Conservation (phyloP, 176 grass and related monocot species). For the Aegilops speltoides region DNA sequence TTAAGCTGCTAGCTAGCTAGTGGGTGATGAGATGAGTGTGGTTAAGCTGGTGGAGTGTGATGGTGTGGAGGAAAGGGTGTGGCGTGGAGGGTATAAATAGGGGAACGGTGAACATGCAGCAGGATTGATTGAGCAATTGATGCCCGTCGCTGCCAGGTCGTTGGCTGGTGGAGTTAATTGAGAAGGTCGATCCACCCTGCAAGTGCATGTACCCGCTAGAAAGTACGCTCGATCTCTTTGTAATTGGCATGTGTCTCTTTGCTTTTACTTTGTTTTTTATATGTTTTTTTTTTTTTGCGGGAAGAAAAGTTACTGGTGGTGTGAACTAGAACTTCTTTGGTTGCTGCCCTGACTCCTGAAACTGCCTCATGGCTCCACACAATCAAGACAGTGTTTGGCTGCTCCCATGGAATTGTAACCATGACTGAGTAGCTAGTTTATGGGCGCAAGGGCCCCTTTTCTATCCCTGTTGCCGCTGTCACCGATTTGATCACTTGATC, state of each 20-base stretch:
- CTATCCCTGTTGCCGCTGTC: too few species aligned
- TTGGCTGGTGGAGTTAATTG: neutral
- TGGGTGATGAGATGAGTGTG: neutral
- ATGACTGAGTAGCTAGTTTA: too few species aligned
- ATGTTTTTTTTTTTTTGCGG: too few species aligned
- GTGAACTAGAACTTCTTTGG: too few species aligned
- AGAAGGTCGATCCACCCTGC: neutral
- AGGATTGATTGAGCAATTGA: conserved; percentile 6
- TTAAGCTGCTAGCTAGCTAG: neutral
- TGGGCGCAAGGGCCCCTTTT: too few species aligned
- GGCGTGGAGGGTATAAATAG: conserved; percentile 8
- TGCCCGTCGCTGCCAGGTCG: neutral
- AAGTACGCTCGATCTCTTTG: neutral
- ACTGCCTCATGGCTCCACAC: too few species aligned
- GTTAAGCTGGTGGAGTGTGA: neutral
- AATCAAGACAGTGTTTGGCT: too few species aligned
- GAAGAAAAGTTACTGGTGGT: too few species aligned
- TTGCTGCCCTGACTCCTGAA: too few species aligned
- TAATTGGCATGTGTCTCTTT: neutral
- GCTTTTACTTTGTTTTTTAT: neutral
- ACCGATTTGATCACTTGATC: too few species aligned
- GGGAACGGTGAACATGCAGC: neutral
- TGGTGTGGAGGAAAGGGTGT: conserved; percentile 9
- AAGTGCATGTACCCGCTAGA: conserved; percentile 2
- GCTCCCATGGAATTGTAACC: too few species aligned